Conservation (phyloP, 2,329 filamentous ascomycete genomes). For the Akanthomyces uredinophilus region DNA sequence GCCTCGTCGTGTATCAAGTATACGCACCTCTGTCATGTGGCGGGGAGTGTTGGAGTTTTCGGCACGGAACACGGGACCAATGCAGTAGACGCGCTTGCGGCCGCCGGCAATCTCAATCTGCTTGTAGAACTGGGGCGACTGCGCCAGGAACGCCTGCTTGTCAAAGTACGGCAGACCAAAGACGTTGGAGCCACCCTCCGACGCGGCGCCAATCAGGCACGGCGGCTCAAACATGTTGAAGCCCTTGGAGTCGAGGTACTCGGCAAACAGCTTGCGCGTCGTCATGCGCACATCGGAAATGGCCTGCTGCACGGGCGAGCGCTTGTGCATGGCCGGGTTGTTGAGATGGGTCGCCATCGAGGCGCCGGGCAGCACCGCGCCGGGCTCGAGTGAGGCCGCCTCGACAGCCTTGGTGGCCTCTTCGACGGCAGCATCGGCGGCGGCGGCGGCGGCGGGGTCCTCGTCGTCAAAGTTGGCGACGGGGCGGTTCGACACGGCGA, state of each 20-base stretch:
- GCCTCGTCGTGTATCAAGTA: neutral
- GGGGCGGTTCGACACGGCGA: constrained; percentile 50
- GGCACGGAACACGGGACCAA: constrained; percentile 79
- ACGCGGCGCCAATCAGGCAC: constrained; percentile 82
- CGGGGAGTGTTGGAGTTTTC: constrained; percentile 80
- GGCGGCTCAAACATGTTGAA: constrained; percentile 87
- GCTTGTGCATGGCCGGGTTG: constrained; percentile 89
- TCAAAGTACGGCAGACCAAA: constrained; percentile 90
- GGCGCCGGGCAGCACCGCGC: constrained; percentile 57
- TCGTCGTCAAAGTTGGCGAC: constrained; percentile 57
- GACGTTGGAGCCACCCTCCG: constrained; percentile 88
- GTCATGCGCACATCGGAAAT: constrained; percentile 53
- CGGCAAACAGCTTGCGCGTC: constrained; percentile 65
- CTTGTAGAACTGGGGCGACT: constrained; percentile 83
- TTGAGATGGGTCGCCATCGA: constrained; percentile 80
- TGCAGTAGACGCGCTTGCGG: constrained; percentile 70
- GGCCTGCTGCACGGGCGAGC: constrained; percentile 84
- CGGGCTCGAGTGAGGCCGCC: constrained; percentile 32
- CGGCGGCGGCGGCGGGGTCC: constrained; percentile 33
- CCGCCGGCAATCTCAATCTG: constrained; percentile 79
- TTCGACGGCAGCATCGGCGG: constrained; percentile 30
- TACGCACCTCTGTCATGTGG: constrained; percentile 68
- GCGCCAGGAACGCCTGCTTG: constrained; percentile 71
- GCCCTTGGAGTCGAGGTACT: constrained; percentile 69
- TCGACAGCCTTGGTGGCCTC: constrained; percentile 41